Evolutionary conservation across 2,329 filamentous ascomycete species (phyloP).

Genomic region (Leptoxyphium fumago): DNA sequence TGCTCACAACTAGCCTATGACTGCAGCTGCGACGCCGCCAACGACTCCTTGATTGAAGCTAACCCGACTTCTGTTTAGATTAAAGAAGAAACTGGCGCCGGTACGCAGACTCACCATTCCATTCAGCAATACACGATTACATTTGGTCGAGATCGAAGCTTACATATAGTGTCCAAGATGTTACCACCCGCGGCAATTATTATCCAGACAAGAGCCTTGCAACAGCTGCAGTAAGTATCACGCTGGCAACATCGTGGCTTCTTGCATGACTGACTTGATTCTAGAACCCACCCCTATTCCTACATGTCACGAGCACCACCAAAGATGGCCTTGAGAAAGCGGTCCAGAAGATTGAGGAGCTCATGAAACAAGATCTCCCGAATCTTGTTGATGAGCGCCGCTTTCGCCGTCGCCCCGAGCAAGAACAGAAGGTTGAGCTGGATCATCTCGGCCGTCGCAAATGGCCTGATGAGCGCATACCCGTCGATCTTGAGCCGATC

Average conservation of each 20-base stretch:
- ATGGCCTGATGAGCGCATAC: conserved; percentile 96
- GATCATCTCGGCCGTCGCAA: conserved; percentile 89
- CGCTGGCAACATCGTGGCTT: neutral
- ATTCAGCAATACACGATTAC: conserved; percentile 27
- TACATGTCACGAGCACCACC: conserved; percentile 84
- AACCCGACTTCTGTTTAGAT: conserved; percentile 86
- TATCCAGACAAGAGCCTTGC: conserved; percentile 97
- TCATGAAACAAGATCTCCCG: conserved; percentile 91
- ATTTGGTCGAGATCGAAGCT: neutral
- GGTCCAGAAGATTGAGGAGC: conserved; percentile 74
- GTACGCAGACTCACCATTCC: conserved; percentile 54
- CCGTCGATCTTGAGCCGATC: conserved; percentile 78
- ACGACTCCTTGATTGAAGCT: conserved; percentile 78
- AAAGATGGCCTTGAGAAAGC: conserved; percentile 87
- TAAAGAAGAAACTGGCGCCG: conserved; percentile 98
- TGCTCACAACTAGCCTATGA: conserved; percentile 31
- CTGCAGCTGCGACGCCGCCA: conserved; percentile 21
- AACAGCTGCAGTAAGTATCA: conserved; percentile 61
- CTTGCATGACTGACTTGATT: neutral
- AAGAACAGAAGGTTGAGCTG: conserved; percentile 57
- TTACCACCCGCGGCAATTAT: conserved; percentile 93
- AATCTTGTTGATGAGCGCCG: conserved; percentile 89
- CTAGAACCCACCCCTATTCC: conserved; percentile 82
- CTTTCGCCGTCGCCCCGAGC: conserved; percentile 54
- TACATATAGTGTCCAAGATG: conserved; percentile 50